Base-by-base conservation (phyloP, 305 asterid genomes). In the Fraxinus platypoda region DNA sequence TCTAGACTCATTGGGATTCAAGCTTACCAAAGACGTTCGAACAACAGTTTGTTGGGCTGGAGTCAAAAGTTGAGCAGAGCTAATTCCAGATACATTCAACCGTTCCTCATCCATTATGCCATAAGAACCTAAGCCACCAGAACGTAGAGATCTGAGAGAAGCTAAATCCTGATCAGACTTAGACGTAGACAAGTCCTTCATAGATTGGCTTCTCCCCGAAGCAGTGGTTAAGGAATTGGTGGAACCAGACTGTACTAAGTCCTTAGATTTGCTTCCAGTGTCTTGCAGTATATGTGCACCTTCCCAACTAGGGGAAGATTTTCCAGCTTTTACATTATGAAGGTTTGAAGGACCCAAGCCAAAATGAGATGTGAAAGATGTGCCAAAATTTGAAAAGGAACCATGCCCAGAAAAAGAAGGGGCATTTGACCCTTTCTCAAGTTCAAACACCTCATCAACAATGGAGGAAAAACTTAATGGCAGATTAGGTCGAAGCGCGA, bases 361-460 rank as follows among this genome's bases (percentile, higher is more conserved):
- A 83, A 92, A 88, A 87, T 88, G 92, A 84, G 97, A 83, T 43
- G 92, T 86, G 80, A 95, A 82, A 75, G 94, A 81, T 81, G 85
- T 74, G 78, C 85, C 88, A 85, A 85, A 89, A 57, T 90, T 84
- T 77, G 94, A 90, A 41, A 90, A 79, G 46, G 91, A 74, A 46
- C 81, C 85, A 81, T 89, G 95, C 75, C 90, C 93, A 74, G 89
- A 78, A 81, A 83, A 74, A 74, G 83, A 74, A 49, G 84, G 74
- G 30, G 79, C 86, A 81, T 87, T 82, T 77, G 97, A 86, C 80
- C 94, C 97, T 87, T 90, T 93, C 93, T 92, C 98, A 75, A 94
- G 94, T 88, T 97, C 98, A 87, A 97, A 97, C 78, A 94, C 90
- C 84, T 97, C 98, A 89, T 97, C 98, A 5, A 97, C 98, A 64